Evolutionary conservation across 2,329 filamentous ascomycete species (phyloP).

Genomic region (Westerdykella ornata): DNA sequence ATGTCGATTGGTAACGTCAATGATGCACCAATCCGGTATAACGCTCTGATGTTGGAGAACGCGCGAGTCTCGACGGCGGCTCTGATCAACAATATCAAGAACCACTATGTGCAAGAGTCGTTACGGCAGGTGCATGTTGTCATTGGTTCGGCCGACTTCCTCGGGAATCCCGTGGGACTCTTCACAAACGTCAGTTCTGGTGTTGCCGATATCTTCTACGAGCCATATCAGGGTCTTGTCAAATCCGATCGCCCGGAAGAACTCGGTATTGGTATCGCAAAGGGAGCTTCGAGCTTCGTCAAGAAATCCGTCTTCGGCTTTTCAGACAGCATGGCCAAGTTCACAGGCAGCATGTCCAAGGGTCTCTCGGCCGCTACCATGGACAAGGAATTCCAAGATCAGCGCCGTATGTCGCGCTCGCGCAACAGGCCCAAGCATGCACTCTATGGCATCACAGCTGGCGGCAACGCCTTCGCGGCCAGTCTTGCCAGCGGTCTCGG

Average conservation of each 20-base stretch:
- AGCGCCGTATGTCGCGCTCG: constrained; percentile 84
- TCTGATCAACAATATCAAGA: constrained; percentile 77
- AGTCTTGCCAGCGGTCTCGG: constrained; percentile 91
- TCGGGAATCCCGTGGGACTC: constrained; percentile 92
- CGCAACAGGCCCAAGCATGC: constrained; percentile 96
- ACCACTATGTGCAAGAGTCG: constrained; percentile 94
- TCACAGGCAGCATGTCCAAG: constrained; percentile 95
- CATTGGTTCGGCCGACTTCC: constrained; percentile 91
- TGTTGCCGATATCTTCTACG: constrained; percentile 98
- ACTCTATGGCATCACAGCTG: constrained; percentile 89
- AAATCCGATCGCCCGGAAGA: constrained; percentile 94
- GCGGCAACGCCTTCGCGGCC: constrained; percentile 88
- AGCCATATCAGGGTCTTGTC: constrained; percentile 95
- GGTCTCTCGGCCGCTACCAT: constrained; percentile 90
- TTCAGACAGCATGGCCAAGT: constrained; percentile 94
- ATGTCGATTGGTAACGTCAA: constrained; percentile 99
- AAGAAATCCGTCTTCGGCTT: constrained; percentile 99
- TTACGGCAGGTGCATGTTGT: constrained; percentile 96
- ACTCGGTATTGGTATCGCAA: constrained; percentile 88
- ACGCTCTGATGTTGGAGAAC: constrained; percentile 90
- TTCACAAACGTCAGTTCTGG: constrained; percentile 99
- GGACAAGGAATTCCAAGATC: constrained; percentile 98
- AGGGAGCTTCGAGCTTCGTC: constrained; percentile 91
- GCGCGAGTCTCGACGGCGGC: constrained; percentile 82
- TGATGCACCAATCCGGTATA: constrained; percentile 88